Percentiles rank a stretch among this genome's conserved stretches.
Evolutionary conservation across 2,329 filamentous ascomycete species (phyloP).

Genomic region (Mycocentrospora acerina): DNA sequence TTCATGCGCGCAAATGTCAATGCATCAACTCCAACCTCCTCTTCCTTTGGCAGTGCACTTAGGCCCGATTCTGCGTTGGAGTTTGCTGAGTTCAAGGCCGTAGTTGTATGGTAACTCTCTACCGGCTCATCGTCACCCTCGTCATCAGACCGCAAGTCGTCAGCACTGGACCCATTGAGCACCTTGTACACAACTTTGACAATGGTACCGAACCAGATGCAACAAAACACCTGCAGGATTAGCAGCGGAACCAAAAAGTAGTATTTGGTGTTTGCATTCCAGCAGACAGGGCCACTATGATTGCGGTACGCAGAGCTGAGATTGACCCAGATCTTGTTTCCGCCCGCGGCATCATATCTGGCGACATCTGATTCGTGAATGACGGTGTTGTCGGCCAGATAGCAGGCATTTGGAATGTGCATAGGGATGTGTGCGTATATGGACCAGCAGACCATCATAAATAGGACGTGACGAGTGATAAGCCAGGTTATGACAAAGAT

Average conservation of each 20-base stretch:
- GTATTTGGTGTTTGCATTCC: conserved; percentile 71
- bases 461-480: conserved; percentile 77
- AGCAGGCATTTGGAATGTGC: conserved; percentile 71
- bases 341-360: conserved; percentile 41
- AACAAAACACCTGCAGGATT: conserved; percentile 74
- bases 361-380: conserved; percentile 57
- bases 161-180: conserved; percentile 72
- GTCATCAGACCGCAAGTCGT: conserved; percentile 85
- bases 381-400: conserved; percentile 57
- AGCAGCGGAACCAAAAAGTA: conserved; percentile 76
- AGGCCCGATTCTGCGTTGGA: conserved; percentile 32
- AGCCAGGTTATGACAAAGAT: conserved; percentile 88
- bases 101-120: conserved; percentile 20
- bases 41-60: conserved; percentile 57
- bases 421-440: conserved; percentile 67
- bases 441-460: conserved; percentile 78
- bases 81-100: conserved; percentile 27
- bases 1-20: conserved; percentile 61
- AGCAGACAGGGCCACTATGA: conserved; percentile 75
- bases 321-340: conserved; percentile 53
- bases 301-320: conserved; percentile 74
- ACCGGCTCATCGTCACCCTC: conserved; percentile 68
- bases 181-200: conserved; percentile 79
- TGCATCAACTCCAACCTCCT: conserved; percentile 74
- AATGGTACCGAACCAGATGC: conserved; percentile 91